Evolutionary conservation across 371 early-diverging fungal species (phyloP).

Genomic region (Batkoa obscura): DNA sequence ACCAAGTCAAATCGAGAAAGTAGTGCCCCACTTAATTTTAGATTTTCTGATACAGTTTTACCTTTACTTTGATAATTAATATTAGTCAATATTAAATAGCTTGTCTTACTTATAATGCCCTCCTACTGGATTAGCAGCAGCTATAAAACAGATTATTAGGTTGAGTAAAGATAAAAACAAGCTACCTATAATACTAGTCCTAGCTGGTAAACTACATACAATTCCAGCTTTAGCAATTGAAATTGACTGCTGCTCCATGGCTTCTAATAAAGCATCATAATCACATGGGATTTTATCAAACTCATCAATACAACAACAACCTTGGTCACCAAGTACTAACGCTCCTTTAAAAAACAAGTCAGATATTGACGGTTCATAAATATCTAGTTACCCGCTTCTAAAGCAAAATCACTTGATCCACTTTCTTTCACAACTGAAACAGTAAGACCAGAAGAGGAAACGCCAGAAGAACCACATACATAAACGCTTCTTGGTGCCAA

Average conservation of each 20-base stretch:
- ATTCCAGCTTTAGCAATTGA: conserved; percentile 98
- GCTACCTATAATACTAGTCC: conserved; percentile 93
- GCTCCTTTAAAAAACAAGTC: too few relatives aligned
- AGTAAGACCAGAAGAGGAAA: conserved; percentile 98
- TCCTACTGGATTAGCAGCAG: conserved; percentile 97
- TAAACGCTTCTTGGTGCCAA: conserved; percentile 89
- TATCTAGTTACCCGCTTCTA: conserved; percentile 99
- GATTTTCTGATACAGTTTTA: conserved; percentile 92
- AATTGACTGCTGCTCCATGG: conserved; percentile 99
- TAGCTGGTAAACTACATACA: conserved; percentile 95
- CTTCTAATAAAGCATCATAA: conserved; percentile 99
- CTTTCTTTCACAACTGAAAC: conserved; percentile 97
- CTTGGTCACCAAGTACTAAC: conserved; percentile 97
- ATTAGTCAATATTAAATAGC: too few relatives aligned
- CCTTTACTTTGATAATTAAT: conserved; percentile 71
- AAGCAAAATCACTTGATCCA: conserved; percentile 97
- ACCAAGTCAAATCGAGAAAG: conserved; percentile 99
- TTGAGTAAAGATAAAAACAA: too few relatives aligned
- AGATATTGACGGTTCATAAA: too few relatives aligned
- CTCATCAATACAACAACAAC: conserved; percentile 99
- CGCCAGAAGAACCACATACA: conserved; percentile 95
- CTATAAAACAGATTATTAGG: too few relatives aligned
- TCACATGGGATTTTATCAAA: conserved; percentile 99
- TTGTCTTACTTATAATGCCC: conserved; percentile 98
- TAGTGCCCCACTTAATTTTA: conserved; percentile 92